Evolutionary conservation across 495 filamentous ascomycete genomes (phyloP).

Genomic region (Trichoderma orchidacearum): DNA sequence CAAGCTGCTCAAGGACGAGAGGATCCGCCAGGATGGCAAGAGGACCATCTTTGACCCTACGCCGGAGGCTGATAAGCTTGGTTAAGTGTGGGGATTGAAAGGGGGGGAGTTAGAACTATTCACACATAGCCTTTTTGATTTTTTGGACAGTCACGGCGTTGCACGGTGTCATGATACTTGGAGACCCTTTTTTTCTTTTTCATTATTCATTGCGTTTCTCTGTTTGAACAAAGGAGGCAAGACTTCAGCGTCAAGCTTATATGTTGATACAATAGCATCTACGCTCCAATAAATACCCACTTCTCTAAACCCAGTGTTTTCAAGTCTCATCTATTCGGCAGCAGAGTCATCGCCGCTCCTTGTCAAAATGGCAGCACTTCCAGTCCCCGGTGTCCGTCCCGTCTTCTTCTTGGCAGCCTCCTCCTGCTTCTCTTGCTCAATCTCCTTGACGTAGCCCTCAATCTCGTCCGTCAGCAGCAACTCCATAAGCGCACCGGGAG

Average conservation of each 20-base stretch:
- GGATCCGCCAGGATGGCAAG: constrained; percentile 48
- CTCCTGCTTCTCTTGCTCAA: constrained; percentile 98
- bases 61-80: constrained; percentile 58
- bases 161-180: background rate
- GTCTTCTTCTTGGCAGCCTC: constrained; percentile 96
- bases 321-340: constrained; percentile 11
- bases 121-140: background rate
- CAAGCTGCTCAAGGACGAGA: constrained; percentile 88
- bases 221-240: too few species aligned
- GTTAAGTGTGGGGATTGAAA: constrained; percentile 30
- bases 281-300: background rate
- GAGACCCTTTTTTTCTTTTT: background rate
- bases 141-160: constrained; percentile 1
- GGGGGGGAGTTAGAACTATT: background rate
- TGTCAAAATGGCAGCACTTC: constrained; percentile 66
- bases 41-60: constrained; percentile 62
- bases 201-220: too few species aligned
- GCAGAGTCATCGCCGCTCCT: constrained; percentile 37
- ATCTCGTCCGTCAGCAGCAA: constrained; percentile 94
- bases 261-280: constrained; percentile 3
- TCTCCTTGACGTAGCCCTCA: constrained; percentile 91
- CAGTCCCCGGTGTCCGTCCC: constrained; percentile 60
- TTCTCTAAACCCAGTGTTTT: background rate
- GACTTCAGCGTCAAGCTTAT: background rate
- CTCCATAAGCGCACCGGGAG: constrained; percentile 81